These are phyloP conservation scores for Sorghum bicolor DNA, from an alignment of 176 grass and related monocot genomes.

Conservation along the genomic window DNA sequence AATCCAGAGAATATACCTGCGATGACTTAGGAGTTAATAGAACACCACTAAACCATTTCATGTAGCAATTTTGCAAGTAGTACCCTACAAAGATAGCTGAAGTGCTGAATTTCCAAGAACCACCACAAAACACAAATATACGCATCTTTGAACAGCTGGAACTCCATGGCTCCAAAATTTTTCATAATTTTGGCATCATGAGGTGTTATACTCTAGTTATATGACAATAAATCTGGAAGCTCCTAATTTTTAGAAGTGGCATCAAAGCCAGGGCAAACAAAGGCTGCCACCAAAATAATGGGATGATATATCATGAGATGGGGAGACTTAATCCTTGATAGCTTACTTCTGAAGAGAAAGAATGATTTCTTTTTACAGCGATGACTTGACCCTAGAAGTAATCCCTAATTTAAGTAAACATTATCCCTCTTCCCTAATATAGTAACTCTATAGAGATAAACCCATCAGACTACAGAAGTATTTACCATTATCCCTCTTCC, in stretches of 20 bases:
- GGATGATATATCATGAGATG: background rate
- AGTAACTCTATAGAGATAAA: background rate
- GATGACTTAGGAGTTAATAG: constrained; percentile 26
- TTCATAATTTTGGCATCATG: background rate
- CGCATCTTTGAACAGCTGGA: background rate
- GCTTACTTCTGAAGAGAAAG: background rate
- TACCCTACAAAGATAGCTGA: background rate
- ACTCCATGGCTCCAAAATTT: background rate
- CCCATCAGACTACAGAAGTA: background rate
- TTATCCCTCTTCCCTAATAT: background rate
- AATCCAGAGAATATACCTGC: constrained; percentile 98
- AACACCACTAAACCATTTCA: background rate
- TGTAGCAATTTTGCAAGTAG: background rate
- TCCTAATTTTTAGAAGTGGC: background rate
- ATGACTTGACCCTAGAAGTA: background rate
- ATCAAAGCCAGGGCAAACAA: background rate
- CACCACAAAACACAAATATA: constrained; percentile 4
- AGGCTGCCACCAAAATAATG: background rate
- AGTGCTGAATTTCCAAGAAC: background rate
- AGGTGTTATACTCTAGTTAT: background rate
- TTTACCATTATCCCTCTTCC: no score
- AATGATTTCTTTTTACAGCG: background rate
- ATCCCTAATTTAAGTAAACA: background rate
- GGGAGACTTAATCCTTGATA: background rate
- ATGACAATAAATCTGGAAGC: background rate